phyloP scores from a whole-genome alignment of 108 stramenopile genomes.

The Halocafeteria seosinensis region DNA sequence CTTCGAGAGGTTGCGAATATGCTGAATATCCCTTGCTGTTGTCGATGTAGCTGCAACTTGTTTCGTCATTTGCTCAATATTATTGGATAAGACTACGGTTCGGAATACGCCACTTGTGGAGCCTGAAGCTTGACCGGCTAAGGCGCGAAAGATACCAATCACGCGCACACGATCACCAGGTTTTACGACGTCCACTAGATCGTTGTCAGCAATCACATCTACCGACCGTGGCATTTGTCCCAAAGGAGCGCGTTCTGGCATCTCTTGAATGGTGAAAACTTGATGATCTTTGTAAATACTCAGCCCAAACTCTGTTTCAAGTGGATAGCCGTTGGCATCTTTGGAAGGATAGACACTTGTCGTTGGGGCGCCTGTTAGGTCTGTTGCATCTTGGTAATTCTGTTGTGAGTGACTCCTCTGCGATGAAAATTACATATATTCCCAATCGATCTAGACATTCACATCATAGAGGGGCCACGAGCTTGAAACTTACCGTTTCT shows the following conservation, averaged over 20 bases:
- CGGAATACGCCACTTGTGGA: constrained; percentile 61
- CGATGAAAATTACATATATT: too few relatives aligned
- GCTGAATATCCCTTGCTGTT: constrained; percentile 52
- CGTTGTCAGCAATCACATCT: constrained; percentile 71
- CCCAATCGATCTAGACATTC: too few relatives aligned
- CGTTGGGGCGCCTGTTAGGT: constrained; percentile 69
- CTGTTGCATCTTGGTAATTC: constrained; percentile 81
- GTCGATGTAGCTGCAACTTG: constrained; percentile 58
- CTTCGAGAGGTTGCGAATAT: constrained; percentile 56
- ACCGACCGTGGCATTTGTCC: constrained; percentile 89
- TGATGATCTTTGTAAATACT: constrained; percentile 87
- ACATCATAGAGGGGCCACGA: too few relatives aligned
- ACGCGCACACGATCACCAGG: constrained; percentile 85
- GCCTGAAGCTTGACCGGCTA: constrained; percentile 32
- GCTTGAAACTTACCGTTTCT: constrained; percentile 29
- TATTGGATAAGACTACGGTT: constrained; percentile 83
- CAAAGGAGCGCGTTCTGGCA: constrained; percentile 69
- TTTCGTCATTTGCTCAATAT: constrained; percentile 65
- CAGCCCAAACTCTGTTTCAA: constrained; percentile 90
- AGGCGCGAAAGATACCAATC: constrained; percentile 72
- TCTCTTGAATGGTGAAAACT: constrained; percentile 81
- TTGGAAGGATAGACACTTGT: constrained; percentile 62
- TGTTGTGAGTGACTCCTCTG: constrained; percentile 43
- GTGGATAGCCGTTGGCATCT: constrained; percentile 63
- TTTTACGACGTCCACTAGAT: constrained; percentile 77